Percentiles rank a stretch among this genome's conserved stretches.
Conservation (phyloP, 257 asterid species). For the Rubia yunnanensis region DNA sequence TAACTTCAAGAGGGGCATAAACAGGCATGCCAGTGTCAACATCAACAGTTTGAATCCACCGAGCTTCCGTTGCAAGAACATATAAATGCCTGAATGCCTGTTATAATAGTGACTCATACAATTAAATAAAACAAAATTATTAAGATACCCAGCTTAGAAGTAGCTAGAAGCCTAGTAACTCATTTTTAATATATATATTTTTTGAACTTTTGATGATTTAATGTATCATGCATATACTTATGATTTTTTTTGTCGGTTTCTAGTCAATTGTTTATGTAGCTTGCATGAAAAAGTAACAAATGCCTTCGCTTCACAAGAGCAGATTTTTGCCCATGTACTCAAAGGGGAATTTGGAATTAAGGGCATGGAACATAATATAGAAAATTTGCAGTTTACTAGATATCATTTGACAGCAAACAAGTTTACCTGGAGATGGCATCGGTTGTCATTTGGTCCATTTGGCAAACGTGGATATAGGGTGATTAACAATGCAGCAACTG, state of each 20-base stretch:
- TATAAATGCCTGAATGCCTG: constrained; percentile 99
- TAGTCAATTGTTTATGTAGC: no score
- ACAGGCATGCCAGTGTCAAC: constrained; percentile 93
- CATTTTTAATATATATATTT: no score
- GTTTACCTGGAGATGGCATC: constrained; percentile 97
- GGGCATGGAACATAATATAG: neutral
- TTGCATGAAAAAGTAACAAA: neutral
- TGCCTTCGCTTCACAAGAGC: neutral
- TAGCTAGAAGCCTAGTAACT: neutral
- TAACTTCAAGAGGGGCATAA: constrained; percentile 88
- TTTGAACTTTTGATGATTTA: no score
- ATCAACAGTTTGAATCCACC: constrained; percentile 96
- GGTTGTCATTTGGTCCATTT: constrained; percentile 92
- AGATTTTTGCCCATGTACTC: neutral
- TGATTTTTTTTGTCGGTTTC: no score
- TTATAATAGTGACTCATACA: constrained; percentile 1
- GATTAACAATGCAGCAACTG: constrained; percentile 80
- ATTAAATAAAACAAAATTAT: constrained; percentile 2
- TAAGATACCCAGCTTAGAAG: neutral
- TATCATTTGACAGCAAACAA: neutral
- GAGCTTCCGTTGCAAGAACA: constrained; percentile 97
- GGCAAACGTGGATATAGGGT: constrained; percentile 94
- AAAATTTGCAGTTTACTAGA: neutral
- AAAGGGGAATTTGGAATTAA: neutral
- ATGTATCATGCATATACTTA: no score